Evolutionary conservation across 257 asterid species (phyloP).

Genomic region (Solanum tacnaense): DNA sequence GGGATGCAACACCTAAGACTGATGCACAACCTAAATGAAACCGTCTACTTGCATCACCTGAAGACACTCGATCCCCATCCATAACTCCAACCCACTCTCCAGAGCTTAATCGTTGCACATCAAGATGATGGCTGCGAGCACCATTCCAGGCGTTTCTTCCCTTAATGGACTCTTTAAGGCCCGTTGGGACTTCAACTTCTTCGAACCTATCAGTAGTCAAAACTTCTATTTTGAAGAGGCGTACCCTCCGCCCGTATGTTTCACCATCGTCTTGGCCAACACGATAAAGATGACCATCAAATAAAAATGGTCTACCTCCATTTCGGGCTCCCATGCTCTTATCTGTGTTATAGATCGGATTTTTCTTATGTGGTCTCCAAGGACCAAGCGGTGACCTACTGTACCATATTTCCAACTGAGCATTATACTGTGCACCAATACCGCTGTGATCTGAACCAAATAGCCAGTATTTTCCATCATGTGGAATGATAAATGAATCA

Average conservation of each 20-base stretch:
- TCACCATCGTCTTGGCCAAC: constrained; percentile 85
- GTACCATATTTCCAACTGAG: constrained; percentile 84
- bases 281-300: constrained; percentile 66
- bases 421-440: constrained; percentile 62
- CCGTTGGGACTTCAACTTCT: constrained; percentile 69
- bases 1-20: constrained; percentile 34
- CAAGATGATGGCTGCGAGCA: constrained; percentile 80
- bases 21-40: constrained; percentile 52
- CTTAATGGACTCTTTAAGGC: constrained; percentile 42
- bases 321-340: constrained; percentile 81
- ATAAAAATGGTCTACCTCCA: constrained; percentile 83
- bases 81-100: constrained; percentile 81
- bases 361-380: constrained; percentile 81
- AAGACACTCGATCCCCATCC: constrained; percentile 82
- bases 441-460: constrained; percentile 86
- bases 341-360: constrained; percentile 70
- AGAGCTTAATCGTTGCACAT: constrained; percentile 66
- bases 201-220: constrained; percentile 44
- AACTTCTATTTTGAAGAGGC: constrained; percentile 50
- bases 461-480: constrained; percentile 76
- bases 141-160: constrained; percentile 89
- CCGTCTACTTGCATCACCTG: constrained; percentile 59
- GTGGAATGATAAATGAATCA: constrained; percentile 64
- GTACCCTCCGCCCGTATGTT: constrained; percentile 58
- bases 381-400: constrained; percentile 80